Evolutionary conservation across 2,329 filamentous ascomycete genomes (phyloP).

Genomic region (Calonectria crousiana): DNA sequence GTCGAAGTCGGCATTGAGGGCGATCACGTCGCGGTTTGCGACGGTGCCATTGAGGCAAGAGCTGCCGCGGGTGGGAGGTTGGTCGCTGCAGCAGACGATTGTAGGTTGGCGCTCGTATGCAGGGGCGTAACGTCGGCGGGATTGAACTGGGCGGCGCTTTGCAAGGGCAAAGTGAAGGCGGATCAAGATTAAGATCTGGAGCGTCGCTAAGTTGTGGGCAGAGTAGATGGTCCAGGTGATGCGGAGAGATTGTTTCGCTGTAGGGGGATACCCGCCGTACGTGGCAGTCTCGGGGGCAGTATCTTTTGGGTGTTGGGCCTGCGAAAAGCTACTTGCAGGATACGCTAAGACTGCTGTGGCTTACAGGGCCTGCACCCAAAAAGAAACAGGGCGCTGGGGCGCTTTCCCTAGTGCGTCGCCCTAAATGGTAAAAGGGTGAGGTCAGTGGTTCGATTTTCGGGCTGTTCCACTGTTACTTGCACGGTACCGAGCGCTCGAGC

Average conservation of each 20-base stretch:
- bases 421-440: slow-evolving; percentile 12
- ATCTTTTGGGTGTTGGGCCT: slow-evolving; percentile 14
- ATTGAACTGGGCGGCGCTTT: slow-evolving; percentile 28
- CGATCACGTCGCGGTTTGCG: slow-evolving; percentile 52
- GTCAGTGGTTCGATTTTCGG: slow-evolving; percentile 45
- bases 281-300: slow-evolving; percentile 23
- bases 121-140: slow-evolving; percentile 25
- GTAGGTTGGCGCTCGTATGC: slow-evolving; percentile 16
- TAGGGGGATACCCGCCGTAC: slow-evolving; percentile 10
- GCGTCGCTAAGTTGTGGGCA: slow-evolving; percentile 10
- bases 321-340: slow-evolving; percentile 18
- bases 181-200: slow-evolving; percentile 18
- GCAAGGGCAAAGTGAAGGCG: slow-evolving; percentile 32
- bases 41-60: slow-evolving; percentile 50
- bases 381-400: slow-evolving; percentile 40
- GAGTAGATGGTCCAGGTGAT: slow-evolving; percentile 36
- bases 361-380: slow-evolving; percentile 31
- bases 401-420: slow-evolving; percentile 29
- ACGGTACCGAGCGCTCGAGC: neutral
- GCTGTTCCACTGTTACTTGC: slow-evolving; percentile 37
- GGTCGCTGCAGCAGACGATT: slow-evolving; percentile 31
- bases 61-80: slow-evolving; percentile 26
- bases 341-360: slow-evolving; percentile 19
- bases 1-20: slow-evolving; percentile 63
- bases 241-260: slow-evolving; percentile 43